Evolutionary conservation across 148 eudicot species (phyloP), one percentile per base, ranked within the genome.

Genomic region (Drosera capensis): DNA sequence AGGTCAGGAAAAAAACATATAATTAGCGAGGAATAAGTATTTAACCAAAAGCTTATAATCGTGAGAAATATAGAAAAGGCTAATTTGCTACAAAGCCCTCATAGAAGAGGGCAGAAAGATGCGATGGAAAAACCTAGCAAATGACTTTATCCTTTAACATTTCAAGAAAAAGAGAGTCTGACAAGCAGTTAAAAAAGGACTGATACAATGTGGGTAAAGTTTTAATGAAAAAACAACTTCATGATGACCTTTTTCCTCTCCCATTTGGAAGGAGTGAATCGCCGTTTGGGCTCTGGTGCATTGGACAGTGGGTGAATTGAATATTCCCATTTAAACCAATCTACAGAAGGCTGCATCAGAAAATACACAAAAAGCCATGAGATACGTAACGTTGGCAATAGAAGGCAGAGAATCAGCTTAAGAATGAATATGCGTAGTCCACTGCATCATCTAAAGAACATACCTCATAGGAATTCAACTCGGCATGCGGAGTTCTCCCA

Each of bases 271-370:
- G 79, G 88, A 62, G 81, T 72, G 52, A 85, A 92, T 50, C 95
- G 78, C 38, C 95, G 71, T 68, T 92, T 92, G 39, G 99, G 94
- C 44, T 85, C 94, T 26, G 95, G 99, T 40, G 88, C 94, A 74
- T 62, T 74, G 7, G 88, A 76, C 41, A 92, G 51, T 14, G 99
- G 94, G 57, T 92, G 94, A 35, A 58, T 71, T 43, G 82, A 63
- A 60, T 67, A 82, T 43, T 81, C 80, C 72, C 70, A 75, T 7
- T 59, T 51, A 64, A 81, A 81, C 94, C 88, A 92, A 70, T 92
- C 99, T 40, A 80, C 76, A 72, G 71, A 85, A 46, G 74, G 70
- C 99, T 92, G 95, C 80, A 74, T 2, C n/a, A 43, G 16, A 57
- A 41, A 46, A 57, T 25, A 58, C 5, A 23, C 8, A n/a, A 30